phyloP scores from a whole-genome alignment of 139 green algal genomes.

The Nannochloris sp. region DNA sequence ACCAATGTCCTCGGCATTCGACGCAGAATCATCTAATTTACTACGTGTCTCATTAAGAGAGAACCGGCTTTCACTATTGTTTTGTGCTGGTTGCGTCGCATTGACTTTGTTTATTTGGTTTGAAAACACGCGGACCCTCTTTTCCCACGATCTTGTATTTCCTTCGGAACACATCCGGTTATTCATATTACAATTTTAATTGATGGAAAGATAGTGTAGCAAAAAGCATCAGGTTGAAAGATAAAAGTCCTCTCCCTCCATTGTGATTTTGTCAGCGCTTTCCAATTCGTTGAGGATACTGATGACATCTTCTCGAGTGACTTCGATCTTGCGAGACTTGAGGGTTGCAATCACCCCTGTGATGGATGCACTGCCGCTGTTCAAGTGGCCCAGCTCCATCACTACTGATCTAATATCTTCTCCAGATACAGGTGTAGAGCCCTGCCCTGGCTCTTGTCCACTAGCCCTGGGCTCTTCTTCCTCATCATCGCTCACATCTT shows the following conservation, averaged over 20 bases:
- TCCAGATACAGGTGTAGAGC: neutral
- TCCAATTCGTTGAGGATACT: slow-evolving; percentile 17
- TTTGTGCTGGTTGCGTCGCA: no score
- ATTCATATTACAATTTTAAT: no score
- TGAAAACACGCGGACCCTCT: no score
- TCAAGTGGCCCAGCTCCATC: slow-evolving; percentile 3
- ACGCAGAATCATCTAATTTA: neutral
- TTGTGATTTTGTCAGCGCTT: slow-evolving; percentile 5
- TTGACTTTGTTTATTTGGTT: no score
- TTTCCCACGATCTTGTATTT: no score
- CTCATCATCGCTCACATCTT: slow-evolving; percentile 1
- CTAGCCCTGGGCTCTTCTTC: neutral
- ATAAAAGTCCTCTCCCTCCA: slow-evolving; percentile 27
- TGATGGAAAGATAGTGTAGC: neutral
- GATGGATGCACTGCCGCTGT: slow-evolving; percentile 8
- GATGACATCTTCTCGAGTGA: slow-evolving; percentile 1
- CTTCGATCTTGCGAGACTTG: slow-evolving; percentile 1
- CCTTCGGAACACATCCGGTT: no score
- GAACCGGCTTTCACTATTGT: no score
- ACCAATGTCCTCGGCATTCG: neutral
- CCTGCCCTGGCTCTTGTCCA: neutral
- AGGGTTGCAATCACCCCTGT: slow-evolving; percentile 24
- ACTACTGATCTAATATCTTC: slow-evolving; percentile 13
- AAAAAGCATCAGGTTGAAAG: slow-evolving; percentile 9
- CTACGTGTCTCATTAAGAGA: no score